These are phyloP conservation scores for Tetrahymena malaccensis DNA, from an alignment of 73 alveolate genomes.

Conservation along the genomic window DNA sequence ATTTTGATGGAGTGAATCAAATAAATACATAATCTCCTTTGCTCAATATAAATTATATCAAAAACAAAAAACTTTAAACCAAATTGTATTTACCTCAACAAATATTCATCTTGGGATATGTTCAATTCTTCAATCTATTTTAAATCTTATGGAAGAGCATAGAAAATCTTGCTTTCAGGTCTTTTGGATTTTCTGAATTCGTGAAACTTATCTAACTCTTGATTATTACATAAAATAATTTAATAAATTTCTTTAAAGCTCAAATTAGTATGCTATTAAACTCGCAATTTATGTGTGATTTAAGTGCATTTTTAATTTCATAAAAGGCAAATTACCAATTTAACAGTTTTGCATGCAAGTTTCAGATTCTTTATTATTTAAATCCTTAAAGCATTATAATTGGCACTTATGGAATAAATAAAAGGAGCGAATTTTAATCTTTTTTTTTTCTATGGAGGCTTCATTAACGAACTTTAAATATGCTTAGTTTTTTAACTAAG, in stretches of 20 bases:
- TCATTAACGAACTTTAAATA: neutral
- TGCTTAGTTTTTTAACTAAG: neutral
- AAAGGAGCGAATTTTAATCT: neutral
- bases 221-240: neutral
- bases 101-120: neutral
- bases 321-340: neutral
- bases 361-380: neutral
- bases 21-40: neutral
- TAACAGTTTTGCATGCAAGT: neutral
- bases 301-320: neutral
- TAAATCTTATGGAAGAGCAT: neutral
- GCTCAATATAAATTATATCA: too few relatives aligned
- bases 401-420: neutral
- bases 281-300: neutral
- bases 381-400: neutral
- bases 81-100: neutral
- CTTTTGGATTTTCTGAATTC: neutral
- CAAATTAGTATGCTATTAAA: neutral
- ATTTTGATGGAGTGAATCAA: neutral
- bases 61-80: neutral
- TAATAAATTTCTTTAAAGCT: neutral
- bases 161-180: neutral
- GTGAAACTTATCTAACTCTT: neutral
- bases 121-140: neutral
- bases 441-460: neutral